Evolutionary conservation across 768 basidiomycete species (phyloP).

Genomic region (Neoboletus brunneissimus): DNA sequence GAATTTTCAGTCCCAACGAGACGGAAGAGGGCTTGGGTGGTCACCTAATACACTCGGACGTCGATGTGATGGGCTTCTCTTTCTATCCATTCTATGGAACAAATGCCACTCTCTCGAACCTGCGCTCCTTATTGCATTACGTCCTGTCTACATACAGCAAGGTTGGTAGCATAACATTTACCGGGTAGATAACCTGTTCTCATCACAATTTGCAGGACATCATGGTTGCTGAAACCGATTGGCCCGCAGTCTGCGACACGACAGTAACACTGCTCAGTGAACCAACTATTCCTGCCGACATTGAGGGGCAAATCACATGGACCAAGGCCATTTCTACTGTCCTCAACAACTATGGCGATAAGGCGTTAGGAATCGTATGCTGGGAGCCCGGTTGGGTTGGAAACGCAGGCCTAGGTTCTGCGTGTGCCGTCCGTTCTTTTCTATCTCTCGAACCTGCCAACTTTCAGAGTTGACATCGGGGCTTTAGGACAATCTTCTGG

Average conservation of each 20-base stretch:
- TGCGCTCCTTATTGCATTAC: slow-evolving; percentile 1
- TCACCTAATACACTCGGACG: slow-evolving; percentile 4
- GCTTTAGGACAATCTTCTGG: slow-evolving; percentile 10
- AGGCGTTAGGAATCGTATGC: slow-evolving; percentile 11
- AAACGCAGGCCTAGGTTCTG: slow-evolving; percentile 6
- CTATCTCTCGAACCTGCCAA: neutral
- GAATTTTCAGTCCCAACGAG: slow-evolving; percentile 1
- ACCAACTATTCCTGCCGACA: slow-evolving; percentile 1
- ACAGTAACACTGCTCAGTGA: slow-evolving; percentile 3
- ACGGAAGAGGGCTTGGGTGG: neutral
- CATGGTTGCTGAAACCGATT: slow-evolving; percentile 14
- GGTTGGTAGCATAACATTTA: neutral
- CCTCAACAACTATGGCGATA: slow-evolving; percentile 4
- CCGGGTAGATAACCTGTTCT: neutral
- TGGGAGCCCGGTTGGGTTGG: slow-evolving; percentile 11
- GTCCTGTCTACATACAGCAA: slow-evolving; percentile 10
- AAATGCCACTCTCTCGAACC: slow-evolving; percentile 6
- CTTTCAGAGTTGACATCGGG: neutral
- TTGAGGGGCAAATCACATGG: slow-evolving; percentile 12
- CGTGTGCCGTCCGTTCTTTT: slow-evolving; percentile 9
- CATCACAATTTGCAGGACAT: slow-evolving; percentile 5
- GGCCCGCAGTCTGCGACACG: slow-evolving; percentile 4
- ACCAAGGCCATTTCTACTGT: neutral
- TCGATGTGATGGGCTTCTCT: slow-evolving; percentile 10
- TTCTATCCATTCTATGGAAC: slow-evolving; percentile 13